Conservation (phyloP, 1,139 yeast species). For the Geotrichum restrictum region DNA sequence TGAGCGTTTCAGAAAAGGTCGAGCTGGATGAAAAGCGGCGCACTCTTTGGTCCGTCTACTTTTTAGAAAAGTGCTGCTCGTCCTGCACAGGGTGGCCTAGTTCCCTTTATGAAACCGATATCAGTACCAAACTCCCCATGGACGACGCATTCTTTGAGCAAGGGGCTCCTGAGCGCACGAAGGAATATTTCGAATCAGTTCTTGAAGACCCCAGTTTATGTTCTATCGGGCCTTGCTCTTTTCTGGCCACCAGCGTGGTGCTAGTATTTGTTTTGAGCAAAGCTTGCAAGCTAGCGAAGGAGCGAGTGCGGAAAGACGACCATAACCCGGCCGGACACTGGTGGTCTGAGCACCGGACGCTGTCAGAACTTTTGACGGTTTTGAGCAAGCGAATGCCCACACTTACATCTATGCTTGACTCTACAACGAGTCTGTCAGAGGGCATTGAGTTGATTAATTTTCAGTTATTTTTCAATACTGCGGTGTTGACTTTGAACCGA, state of each 20-base stretch:
- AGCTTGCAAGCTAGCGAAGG: constrained; percentile 7
- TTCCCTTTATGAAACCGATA: constrained; percentile 25
- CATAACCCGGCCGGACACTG: constrained; percentile 23
- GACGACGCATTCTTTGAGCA: constrained; percentile 26
- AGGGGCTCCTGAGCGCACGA: constrained; percentile 19
- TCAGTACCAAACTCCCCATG: constrained; percentile 31
- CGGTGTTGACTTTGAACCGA: constrained; percentile 28
- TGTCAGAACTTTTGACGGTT: constrained; percentile 22
- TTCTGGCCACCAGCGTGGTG: constrained; percentile 13
- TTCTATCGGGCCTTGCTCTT: neutral
- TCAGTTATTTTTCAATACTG: constrained; percentile 26
- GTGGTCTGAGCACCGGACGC: constrained; percentile 24
- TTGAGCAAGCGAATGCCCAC: constrained; percentile 21
- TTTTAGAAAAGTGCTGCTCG: constrained; percentile 31
- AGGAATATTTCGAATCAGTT: constrained; percentile 19
- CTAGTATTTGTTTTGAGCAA: constrained; percentile 14
- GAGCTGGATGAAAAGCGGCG: constrained; percentile 31
- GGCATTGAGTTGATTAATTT: constrained; percentile 18
- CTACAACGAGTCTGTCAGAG: neutral
- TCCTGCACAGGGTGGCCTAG: constrained; percentile 35
- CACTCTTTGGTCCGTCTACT: constrained; percentile 33
- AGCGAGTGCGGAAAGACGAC: constrained; percentile 20
- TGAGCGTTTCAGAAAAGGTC: neutral
- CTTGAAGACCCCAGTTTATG: constrained; percentile 21
- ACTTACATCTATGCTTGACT: constrained; percentile 13